Percentiles rank a stretch among this genome's conserved stretches.
phyloP scores from a whole-genome alignment of 176 grass and related monocot genomes.

The Phoenix roebelenii region DNA sequence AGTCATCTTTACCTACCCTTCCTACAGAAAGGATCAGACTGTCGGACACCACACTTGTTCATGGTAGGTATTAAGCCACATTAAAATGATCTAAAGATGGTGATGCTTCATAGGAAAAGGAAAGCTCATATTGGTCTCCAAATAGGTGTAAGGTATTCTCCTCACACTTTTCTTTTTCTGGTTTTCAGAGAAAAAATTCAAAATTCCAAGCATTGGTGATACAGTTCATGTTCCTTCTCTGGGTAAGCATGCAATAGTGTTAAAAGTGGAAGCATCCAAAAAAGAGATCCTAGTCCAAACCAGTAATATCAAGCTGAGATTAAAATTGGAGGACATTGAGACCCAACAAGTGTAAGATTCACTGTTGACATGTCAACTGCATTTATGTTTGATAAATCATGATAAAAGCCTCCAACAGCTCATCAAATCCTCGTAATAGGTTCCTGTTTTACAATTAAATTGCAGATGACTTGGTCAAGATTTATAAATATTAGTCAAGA shows the following conservation, averaged over 20 bases:
- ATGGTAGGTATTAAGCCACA: conserved; percentile 12
- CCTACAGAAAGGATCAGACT: conserved; percentile 12
- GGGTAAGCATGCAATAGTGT: conserved; percentile 42
- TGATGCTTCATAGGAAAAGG: no score
- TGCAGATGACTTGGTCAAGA: no score
- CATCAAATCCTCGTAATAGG: no score
- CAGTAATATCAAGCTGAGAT: conserved; percentile 57
- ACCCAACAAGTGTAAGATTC: conserved; percentile 12
- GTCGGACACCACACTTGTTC: conserved; percentile 8
- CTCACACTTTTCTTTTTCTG: not conserved
- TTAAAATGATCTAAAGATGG: no score
- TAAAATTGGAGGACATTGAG: conserved; percentile 49
- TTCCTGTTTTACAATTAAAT: no score
- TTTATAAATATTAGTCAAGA: no score
- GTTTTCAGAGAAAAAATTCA: conserved; percentile 27
- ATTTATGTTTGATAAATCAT: no score
- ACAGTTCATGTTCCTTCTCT: conserved; percentile 48
- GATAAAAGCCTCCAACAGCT: no score
- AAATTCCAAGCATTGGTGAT: conserved; percentile 44
- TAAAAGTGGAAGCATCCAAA: conserved; percentile 48
- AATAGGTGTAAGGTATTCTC: no score
- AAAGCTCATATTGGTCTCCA: no score
- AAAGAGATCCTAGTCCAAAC: conserved; percentile 50
- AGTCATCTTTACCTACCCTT: not conserved
- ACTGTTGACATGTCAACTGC: no score